Evolutionary conservation across 148 eudicot species (phyloP).

Genomic region (Rhododendron griersonianum): DNA sequence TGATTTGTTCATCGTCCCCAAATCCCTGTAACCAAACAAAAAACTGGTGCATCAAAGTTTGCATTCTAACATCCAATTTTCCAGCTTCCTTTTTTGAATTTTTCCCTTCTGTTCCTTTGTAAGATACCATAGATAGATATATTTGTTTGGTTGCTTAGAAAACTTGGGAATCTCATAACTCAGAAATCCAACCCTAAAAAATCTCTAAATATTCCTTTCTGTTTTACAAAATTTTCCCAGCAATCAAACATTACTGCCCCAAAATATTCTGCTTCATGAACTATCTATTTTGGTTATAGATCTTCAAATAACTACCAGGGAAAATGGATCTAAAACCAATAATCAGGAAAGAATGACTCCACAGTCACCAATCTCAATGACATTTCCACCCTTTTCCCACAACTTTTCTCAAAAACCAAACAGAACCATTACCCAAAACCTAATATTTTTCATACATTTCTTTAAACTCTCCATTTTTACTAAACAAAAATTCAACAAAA

Average conservation of each 20-base stretch:
- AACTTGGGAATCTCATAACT: background rate
- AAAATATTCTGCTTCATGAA: background rate
- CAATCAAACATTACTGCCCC: background rate
- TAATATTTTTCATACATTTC: background rate
- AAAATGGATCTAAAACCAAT: background rate
- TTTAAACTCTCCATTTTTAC: background rate
- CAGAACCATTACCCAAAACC: background rate
- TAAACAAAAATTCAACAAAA: too few species aligned
- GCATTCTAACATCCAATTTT: background rate
- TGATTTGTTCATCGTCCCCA: conserved; percentile 25
- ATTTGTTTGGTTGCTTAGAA: background rate
- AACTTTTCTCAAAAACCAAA: conserved; percentile 3
- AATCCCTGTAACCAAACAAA: conserved; percentile 27
- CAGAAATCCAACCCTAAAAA: background rate
- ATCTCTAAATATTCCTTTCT: background rate
- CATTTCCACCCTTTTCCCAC: background rate
- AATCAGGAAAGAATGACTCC: background rate
- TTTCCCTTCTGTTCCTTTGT: background rate
- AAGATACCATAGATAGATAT: background rate
- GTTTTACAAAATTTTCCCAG: conserved; percentile 6
- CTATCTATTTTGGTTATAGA: background rate
- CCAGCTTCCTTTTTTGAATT: background rate
- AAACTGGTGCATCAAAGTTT: background rate
- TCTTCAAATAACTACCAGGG: background rate
- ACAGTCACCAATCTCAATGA: background rate